Percentiles rank a stretch among this genome's conserved stretches.
These are phyloP conservation scores for Rhizodiscina lignyota DNA, from an alignment of 495 filamentous ascomycete species.

Conservation along the genomic window DNA sequence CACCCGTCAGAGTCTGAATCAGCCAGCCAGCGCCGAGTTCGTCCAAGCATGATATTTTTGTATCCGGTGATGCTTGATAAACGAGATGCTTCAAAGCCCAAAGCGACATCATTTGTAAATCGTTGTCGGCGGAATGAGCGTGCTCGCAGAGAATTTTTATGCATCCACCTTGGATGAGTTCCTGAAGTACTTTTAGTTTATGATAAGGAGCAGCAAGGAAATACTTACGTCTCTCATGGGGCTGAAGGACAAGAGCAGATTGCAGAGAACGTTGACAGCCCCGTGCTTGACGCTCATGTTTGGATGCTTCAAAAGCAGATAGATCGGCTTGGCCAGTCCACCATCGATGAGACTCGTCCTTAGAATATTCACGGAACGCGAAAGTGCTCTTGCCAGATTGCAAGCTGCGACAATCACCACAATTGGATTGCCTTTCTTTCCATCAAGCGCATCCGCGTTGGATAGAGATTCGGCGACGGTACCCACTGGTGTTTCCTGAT, in stretches of 20 bases:
- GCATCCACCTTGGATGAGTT: conserved; percentile 58
- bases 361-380: conserved; percentile 67
- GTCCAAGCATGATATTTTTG: conserved; percentile 60
- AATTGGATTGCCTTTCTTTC: conserved; percentile 30
- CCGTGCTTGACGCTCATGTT: conserved; percentile 73
- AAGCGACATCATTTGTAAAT: conserved; percentile 60
- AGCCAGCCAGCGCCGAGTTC: conserved; percentile 67
- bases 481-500: conserved; percentile 20
- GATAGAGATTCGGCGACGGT: background rate
- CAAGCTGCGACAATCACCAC: conserved; percentile 75
- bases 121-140: conserved; percentile 57
- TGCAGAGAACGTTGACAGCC: conserved; percentile 66
- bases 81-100: conserved; percentile 91
- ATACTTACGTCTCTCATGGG: conserved; percentile 67
- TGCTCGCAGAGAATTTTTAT: conserved; percentile 67
- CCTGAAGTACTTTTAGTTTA: conserved; percentile 26
- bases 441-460: background rate
- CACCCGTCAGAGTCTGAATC: conserved; percentile 23
- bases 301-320: conserved; percentile 54
- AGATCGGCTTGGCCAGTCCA: conserved; percentile 63
- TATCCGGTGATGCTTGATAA: conserved; percentile 41
- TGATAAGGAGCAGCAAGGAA: background rate
- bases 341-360: conserved; percentile 78
- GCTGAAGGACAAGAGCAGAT: conserved; percentile 71
- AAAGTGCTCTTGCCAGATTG: conserved; percentile 55